Percentiles rank a stretch among this genome's conserved stretches.
Conservation (phyloP, 495 filamentous ascomycete genomes). For the Articulospora tetracladia region DNA sequence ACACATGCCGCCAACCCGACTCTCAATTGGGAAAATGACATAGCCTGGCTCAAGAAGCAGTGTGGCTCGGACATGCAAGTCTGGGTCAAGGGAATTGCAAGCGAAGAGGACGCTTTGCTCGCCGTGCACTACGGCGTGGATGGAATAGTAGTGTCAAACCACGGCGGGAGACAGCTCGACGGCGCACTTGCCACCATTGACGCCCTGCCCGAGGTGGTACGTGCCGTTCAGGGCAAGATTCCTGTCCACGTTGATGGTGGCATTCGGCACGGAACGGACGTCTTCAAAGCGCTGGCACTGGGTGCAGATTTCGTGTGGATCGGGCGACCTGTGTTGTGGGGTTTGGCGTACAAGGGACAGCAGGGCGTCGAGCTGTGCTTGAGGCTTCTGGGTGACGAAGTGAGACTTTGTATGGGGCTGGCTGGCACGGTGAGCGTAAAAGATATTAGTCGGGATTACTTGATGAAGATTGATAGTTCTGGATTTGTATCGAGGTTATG, state of each 20-base stretch:
- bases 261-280: constrained; percentile 57
- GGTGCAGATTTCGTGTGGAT: constrained; percentile 40
- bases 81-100: constrained; percentile 52
- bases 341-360: constrained; percentile 26
- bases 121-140: constrained; percentile 52
- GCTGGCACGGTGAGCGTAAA: neutral
- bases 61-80: constrained; percentile 41
- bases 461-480: neutral
- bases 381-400: neutral
- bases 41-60: constrained; percentile 43
- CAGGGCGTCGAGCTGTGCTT: neutral
- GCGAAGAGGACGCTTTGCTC: constrained; percentile 50
- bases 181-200: constrained; percentile 41
- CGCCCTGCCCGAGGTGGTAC: constrained; percentile 44
- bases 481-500: neutral
- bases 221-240: constrained; percentile 54
- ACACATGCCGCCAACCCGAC: constrained; percentile 1
- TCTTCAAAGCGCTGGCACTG: constrained; percentile 64
- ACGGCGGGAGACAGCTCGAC: constrained; percentile 66
- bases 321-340: constrained; percentile 40
- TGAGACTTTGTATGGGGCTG: neutral
- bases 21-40: constrained; percentile 20
- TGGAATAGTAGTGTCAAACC: constrained; percentile 60
- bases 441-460: neutral
- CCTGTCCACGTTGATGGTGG: constrained; percentile 66